Evolutionary conservation across 2,329 filamentous ascomycete species (phyloP).

Genomic region (Fusarium caatingaense): DNA sequence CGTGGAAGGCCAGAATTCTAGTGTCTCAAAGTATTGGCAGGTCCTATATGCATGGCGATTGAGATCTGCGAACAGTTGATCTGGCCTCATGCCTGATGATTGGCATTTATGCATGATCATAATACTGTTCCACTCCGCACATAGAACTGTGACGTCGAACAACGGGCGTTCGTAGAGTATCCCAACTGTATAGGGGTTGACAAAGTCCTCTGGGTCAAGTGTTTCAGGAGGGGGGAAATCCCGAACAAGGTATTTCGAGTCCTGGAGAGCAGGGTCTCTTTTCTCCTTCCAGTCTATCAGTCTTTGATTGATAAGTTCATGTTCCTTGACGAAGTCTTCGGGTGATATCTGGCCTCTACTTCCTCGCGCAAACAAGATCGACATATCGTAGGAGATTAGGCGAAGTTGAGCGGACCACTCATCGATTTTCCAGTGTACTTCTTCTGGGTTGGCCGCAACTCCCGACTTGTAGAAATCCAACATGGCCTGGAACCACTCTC

Average conservation of each 20-base stretch:
- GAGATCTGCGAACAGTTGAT: constrained; percentile 64
- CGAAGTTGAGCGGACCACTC: constrained; percentile 74
- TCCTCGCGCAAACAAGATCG: constrained; percentile 77
- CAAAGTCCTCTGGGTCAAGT: constrained; percentile 72
- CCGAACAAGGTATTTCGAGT: constrained; percentile 71
- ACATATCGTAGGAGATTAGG: constrained; percentile 82
- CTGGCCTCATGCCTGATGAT: constrained; percentile 67
- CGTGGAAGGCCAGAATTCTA: constrained; percentile 76
- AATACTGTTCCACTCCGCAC: constrained; percentile 82
- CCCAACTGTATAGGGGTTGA: constrained; percentile 77
- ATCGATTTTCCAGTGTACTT: constrained; percentile 74
- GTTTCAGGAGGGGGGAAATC: constrained; percentile 66
- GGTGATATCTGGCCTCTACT: constrained; percentile 71
- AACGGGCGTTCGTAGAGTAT: constrained; percentile 76
- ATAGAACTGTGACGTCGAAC: constrained; percentile 79
- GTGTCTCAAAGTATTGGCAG: constrained; percentile 82
- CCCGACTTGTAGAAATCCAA: constrained; percentile 72
- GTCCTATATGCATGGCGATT: constrained; percentile 72
- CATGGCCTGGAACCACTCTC: constrained; percentile 80
- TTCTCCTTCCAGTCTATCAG: constrained; percentile 64
- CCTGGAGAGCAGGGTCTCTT: constrained; percentile 71
- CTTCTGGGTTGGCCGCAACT: constrained; percentile 67
- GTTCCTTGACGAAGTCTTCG: constrained; percentile 73
- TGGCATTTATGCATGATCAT: constrained; percentile 85
- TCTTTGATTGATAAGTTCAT: constrained; percentile 62